phyloP scores from a whole-genome alignment of 2,329 filamentous ascomycete species.

The Arachnomyces sp. region DNA sequence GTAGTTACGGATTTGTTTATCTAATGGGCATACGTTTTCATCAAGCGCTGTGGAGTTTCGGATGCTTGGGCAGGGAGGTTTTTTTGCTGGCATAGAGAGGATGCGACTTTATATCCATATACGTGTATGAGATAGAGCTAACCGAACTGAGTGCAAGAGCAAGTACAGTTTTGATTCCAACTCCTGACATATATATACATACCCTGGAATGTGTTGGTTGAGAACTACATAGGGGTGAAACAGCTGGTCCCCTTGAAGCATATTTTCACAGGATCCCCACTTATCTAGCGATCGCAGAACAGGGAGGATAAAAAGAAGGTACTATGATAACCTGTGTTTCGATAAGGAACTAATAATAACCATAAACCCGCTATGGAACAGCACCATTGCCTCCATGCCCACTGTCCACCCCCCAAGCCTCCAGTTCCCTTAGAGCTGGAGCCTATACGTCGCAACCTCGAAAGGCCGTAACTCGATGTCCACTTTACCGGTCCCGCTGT shows the following conservation, averaged over 20 bases:
- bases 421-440: constrained; percentile 42
- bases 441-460: constrained; percentile 73
- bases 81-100: no score
- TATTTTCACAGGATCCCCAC: neutral
- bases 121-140: no score
- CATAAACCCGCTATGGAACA: neutral
- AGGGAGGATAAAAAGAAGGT: neutral
- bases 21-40: no score
- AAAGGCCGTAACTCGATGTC: constrained; percentile 65
- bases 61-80: no score
- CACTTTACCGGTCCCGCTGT: constrained; percentile 37
- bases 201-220: no score
- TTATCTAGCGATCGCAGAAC: neutral
- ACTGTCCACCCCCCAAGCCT: neutral
- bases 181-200: no score
- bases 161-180: no score
- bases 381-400: neutral
- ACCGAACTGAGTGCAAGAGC: no score
- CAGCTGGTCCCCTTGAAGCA: neutral
- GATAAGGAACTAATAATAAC: neutral
- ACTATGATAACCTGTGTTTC: neutral
- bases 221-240: no score
- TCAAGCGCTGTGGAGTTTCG: neutral
- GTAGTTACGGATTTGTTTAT: no score
- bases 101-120: no score